A percentile compares a stretch with the other conserved stretches of the same genome.
phyloP scores from a whole-genome alignment of 75 land plant species.

The Pseudotsuga menziesii region DNA sequence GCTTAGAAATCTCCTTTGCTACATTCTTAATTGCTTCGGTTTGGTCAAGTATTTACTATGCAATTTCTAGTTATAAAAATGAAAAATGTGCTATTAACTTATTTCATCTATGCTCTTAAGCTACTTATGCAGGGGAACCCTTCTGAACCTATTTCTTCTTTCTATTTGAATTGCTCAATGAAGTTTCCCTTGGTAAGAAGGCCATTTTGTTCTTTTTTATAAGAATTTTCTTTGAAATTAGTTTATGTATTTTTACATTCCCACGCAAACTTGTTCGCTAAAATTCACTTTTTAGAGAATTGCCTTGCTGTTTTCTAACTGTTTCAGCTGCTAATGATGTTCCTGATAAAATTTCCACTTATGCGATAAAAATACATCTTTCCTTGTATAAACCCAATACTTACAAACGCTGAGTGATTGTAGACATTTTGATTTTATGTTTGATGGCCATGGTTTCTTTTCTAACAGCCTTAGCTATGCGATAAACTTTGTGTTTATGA shows the following conservation, averaged over 20 bases:
- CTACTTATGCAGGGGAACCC: neutral
- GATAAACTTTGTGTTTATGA: neutral
- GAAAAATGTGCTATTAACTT: no score
- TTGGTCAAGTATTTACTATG: neutral
- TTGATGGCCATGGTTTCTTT: neutral
- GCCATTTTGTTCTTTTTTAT: no score
- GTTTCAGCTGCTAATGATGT: neutral
- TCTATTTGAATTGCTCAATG: no score
- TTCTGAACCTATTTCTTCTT: no score
- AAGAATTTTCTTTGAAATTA: neutral
- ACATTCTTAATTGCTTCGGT: neutral
- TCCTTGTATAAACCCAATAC: no score
- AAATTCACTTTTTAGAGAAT: neutral
- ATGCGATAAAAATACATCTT: no score
- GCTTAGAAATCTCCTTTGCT: neutral
- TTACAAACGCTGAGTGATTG: no score
- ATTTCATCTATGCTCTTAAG: neutral
- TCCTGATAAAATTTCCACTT: neutral
- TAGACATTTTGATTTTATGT: neutral
- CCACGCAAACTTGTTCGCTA: neutral
- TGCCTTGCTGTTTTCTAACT: neutral
- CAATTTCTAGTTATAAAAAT: neutral
- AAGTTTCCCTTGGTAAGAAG: no score
- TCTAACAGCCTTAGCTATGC: neutral
- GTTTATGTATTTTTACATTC: neutral